phyloP scores from a whole-genome alignment of 1,284 basidiomycete species.

The Coniferiporia sulphurascens region DNA sequence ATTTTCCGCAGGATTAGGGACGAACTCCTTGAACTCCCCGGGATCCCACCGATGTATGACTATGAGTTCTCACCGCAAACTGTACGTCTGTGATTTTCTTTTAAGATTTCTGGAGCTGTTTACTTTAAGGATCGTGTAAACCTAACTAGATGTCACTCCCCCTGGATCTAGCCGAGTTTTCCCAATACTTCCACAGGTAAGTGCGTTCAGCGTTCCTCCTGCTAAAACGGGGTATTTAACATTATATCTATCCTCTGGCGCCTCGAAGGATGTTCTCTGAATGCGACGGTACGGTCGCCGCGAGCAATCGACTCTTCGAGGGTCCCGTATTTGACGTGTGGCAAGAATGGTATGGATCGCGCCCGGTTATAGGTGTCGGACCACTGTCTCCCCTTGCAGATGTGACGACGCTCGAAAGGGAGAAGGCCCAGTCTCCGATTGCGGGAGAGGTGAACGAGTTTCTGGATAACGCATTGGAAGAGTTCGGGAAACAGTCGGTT shows the following conservation, averaged over 20 bases:
- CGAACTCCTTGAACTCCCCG: conserved; percentile 4
- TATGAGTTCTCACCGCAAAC: conserved; percentile 12
- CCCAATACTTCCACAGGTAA: conserved; percentile 4
- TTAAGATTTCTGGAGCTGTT: not conserved
- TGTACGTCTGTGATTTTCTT: not conserved
- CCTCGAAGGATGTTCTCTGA: conserved; percentile 7
- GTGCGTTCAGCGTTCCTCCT: not conserved
- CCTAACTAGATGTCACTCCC: not conserved
- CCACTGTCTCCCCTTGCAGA: not conserved
- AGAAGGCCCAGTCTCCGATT: not conserved
- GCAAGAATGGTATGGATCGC: conserved; percentile 4
- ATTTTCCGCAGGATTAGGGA: not conserved
- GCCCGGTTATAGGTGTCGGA: conserved; percentile 1
- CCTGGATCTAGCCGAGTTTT: not conserved
- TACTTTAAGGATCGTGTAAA: too few species aligned
- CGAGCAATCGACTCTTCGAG: conserved; percentile 1
- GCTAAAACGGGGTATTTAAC: not conserved
- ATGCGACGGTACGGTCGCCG: conserved; percentile 8
- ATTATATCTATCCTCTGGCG: not conserved
- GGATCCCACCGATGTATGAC: conserved; percentile 14
- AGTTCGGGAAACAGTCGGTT: conserved; percentile 11
- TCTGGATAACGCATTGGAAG: conserved; percentile 8
- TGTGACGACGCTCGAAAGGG: not conserved
- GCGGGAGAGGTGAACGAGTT: conserved; percentile 2
- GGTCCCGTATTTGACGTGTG: not conserved